Percentiles rank a stretch among this genome's conserved stretches.
phyloP scores from a whole-genome alignment of 306 rosid species.

The Medicago truncatula region DNA sequence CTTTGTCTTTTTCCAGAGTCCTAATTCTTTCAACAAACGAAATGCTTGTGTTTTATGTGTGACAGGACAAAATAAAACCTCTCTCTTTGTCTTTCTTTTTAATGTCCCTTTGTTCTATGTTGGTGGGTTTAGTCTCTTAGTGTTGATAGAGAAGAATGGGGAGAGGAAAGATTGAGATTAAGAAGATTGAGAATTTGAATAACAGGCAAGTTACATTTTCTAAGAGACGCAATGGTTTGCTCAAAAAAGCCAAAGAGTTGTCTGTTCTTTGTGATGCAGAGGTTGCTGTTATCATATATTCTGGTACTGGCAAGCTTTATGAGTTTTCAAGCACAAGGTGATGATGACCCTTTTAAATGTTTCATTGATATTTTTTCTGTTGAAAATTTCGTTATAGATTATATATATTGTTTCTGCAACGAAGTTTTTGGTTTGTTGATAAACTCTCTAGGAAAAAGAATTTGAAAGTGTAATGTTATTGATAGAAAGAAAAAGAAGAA shows the following conservation, averaged over 20 bases:
- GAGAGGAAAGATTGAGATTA: conserved; percentile 78
- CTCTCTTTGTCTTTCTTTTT: not conserved
- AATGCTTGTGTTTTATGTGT: conserved; percentile 3
- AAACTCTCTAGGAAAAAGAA: not conserved
- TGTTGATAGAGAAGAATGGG: conserved; percentile 48
- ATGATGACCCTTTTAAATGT: not conserved
- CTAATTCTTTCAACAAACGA: conserved; percentile 31
- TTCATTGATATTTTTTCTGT: not conserved
- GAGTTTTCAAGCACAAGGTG: conserved; percentile 69
- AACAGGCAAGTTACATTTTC: conserved; percentile 85
- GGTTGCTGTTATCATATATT: conserved; percentile 72
- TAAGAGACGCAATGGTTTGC: conserved; percentile 70
- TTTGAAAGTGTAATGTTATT: too few species aligned
- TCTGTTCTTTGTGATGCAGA: conserved; percentile 81
- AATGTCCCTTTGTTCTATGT: conserved; percentile 21
- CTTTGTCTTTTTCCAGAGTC: conserved; percentile 34
- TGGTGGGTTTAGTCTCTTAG: not conserved
- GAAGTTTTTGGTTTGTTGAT: not conserved
- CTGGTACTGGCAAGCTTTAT: conserved; percentile 74
- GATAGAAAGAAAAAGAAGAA: not conserved
- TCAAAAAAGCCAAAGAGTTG: conserved; percentile 75
- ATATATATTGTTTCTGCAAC: not conserved
- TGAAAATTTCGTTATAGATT: not conserved
- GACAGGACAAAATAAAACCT: not conserved
- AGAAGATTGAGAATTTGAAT: conserved; percentile 73